Base-by-base conservation (phyloP, 2,329 filamentous ascomycete species). In the Dothideomycetes sp. region DNA sequence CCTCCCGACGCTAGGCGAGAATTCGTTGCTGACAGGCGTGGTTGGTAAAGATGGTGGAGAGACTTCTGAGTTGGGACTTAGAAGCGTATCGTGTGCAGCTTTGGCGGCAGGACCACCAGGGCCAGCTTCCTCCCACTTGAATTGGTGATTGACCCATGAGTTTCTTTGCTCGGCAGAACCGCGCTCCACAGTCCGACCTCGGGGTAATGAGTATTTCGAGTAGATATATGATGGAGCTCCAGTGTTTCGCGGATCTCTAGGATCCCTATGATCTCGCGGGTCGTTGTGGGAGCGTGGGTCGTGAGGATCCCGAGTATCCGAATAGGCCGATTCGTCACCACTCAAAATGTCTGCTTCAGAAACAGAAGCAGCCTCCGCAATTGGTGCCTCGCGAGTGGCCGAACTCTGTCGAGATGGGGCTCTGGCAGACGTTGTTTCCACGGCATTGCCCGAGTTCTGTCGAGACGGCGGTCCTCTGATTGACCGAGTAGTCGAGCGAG, bases 171-270 rank as follows among this genome's bases (percentile, higher is more conserved):
- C 66, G 10, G 71, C 58, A 2, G 80, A 80, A 30, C 76, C 71
- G 43, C 86, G 73, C 45, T 93, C 80, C 5, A 93, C 62, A 24
- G 73, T 72, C 56, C 91, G 84, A 11, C 89, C 89, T 45, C 89
- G 76, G 1, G 91, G 89, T 19, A 96, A 68, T 1, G 75, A 68
- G 54, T 87, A 94, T 44, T 84, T 93, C 5, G 86, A 81, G 57
- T 95, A 91, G 12, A 84, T 83, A 56, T 94, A 94, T 0, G 87
- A 85, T 1, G 81, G 72, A 3, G 77, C 74, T 1, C 54, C 45
- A 5, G 27, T 19, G 2, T 17, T 82, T 77, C 27, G 77, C 68
- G 8, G 69, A 68, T 35, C 22, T 7, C 22, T 7, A 12, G 22
- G 22, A 12, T 27, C 22, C 7, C 22, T 7, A 12, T 7, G 12